phyloP scores from a whole-genome alignment of 345 rosid species.

The Arabidopsis arenosa region DNA sequence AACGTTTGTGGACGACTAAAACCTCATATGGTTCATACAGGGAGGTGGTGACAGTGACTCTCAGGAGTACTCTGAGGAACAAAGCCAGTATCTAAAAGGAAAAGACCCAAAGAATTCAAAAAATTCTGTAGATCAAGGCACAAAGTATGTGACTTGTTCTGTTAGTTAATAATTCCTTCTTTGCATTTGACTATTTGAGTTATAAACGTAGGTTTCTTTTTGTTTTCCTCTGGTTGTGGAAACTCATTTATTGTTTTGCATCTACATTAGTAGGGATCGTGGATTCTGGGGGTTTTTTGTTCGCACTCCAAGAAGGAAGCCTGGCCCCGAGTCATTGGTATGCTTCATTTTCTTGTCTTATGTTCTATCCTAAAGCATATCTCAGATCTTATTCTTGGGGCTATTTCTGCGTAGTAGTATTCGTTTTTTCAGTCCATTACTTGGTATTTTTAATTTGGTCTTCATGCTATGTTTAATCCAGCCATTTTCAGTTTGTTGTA shows the following conservation, averaged over 20 bases:
- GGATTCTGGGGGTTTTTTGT: slow-evolving; percentile 68
- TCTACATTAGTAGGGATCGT: slow-evolving; percentile 53
- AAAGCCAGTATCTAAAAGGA: slow-evolving; percentile 53
- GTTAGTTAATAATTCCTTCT: slow-evolving; percentile 14
- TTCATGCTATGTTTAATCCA: slow-evolving; percentile 11
- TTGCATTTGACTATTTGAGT: slow-evolving; percentile 20
- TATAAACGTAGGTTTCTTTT: slow-evolving; percentile 13
- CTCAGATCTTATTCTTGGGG: not conserved
- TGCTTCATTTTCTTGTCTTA: slow-evolving; percentile 26
- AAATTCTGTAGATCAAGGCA: slow-evolving; percentile 50
- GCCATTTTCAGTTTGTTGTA: slow-evolving; percentile 18
- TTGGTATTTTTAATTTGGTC: slow-evolving; percentile 13
- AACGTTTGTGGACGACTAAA: slow-evolving; percentile 31
- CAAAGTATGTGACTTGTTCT: slow-evolving; percentile 51
- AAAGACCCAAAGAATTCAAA: slow-evolving; percentile 47
- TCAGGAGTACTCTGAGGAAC: slow-evolving; percentile 52
- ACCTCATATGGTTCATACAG: slow-evolving; percentile 50
- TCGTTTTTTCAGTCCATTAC: slow-evolving; percentile 10
- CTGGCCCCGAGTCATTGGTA: slow-evolving; percentile 49
- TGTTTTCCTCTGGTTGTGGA: slow-evolving; percentile 33
- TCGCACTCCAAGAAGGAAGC: slow-evolving; percentile 50
- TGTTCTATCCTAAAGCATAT: not conserved
- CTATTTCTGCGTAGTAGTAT: slow-evolving; percentile 2
- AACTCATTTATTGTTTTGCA: slow-evolving; percentile 12
- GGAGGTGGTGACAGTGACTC: slow-evolving; percentile 61